Evolutionary conservation across 177 flowering plant species (phyloP).

Genomic region (Telopea speciosissima): DNA sequence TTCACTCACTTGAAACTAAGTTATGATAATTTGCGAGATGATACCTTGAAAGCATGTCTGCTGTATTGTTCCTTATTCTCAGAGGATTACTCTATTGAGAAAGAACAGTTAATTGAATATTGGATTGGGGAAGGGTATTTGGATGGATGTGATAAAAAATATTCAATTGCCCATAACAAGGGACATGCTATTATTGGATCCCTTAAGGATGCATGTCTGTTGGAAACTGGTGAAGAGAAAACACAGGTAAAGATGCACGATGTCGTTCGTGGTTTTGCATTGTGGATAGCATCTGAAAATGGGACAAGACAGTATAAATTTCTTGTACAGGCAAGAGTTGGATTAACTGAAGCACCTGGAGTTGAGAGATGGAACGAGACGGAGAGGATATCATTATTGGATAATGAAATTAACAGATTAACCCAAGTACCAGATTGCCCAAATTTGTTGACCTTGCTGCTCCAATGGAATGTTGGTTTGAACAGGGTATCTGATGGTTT

Average conservation of each 20-base stretch:
- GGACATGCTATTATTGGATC: background rate
- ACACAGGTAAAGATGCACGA: constrained; percentile 37
- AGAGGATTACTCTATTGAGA: constrained; percentile 1
- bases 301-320: constrained; percentile 14
- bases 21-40: constrained; percentile 27
- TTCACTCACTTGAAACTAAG: constrained; percentile 34
- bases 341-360: constrained; percentile 16
- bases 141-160: background rate
- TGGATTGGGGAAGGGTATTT: constrained; percentile 4
- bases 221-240: constrained; percentile 25
- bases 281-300: constrained; percentile 29
- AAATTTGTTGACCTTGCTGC: constrained; percentile 26
- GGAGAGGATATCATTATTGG: constrained; percentile 25
- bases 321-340: constrained; percentile 15
- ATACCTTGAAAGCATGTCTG: constrained; percentile 23
- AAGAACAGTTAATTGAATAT: background rate
- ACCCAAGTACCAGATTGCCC: constrained; percentile 20
- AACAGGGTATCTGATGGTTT: constrained; percentile 11
- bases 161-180: background rate
- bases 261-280: constrained; percentile 28
- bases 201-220: constrained; percentile 5
- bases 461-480: constrained; percentile 22
- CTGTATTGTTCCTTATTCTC: constrained; percentile 7
- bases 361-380: constrained; percentile 23
- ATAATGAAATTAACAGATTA: constrained; percentile 20